phyloP scores from a whole-genome alignment of 352 stramenopile genomes.

The Phytophthora nicotianae region DNA sequence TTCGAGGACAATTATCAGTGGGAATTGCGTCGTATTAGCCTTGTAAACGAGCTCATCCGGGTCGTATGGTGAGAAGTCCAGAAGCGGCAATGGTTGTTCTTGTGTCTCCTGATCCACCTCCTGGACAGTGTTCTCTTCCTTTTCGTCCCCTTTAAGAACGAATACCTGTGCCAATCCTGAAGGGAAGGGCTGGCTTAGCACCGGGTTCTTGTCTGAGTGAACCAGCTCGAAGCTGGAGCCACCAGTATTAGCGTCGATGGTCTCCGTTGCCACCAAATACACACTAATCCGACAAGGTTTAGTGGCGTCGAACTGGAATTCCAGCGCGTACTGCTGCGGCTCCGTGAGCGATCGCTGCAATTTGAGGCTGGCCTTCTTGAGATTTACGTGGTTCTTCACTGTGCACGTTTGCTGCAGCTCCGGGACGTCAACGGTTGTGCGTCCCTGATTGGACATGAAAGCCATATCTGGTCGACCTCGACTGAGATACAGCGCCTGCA shows the following conservation, averaged over 20 bases:
- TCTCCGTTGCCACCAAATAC: constrained; percentile 69
- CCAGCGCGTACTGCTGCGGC: constrained; percentile 41
- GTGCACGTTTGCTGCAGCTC: constrained; percentile 87
- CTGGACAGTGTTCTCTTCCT: constrained; percentile 5
- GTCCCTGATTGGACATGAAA: constrained; percentile 81
- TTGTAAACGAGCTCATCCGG: constrained; percentile 56
- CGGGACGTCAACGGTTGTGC: constrained; percentile 55
- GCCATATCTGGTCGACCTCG: constrained; percentile 80
- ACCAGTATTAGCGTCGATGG: constrained; percentile 66
- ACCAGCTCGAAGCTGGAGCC: constrained; percentile 63
- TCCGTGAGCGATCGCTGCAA: constrained; percentile 38
- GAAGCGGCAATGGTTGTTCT: constrained; percentile 21
- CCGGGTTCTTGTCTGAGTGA: constrained; percentile 44
- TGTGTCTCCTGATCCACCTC: constrained; percentile 18
- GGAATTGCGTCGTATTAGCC: constrained; percentile 47
- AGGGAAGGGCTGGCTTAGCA: constrained; percentile 51
- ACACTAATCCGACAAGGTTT: constrained; percentile 74
- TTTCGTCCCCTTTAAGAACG: constrained; percentile 24
- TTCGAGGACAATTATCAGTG: constrained; percentile 75
- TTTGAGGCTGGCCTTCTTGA: constrained; percentile 82
- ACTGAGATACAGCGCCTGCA: constrained; percentile 86
- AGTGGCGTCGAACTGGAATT: constrained; percentile 82
- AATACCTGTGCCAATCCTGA: constrained; percentile 66
- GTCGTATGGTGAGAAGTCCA: constrained; percentile 53
- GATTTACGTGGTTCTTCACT: constrained; percentile 86